Percentiles rank a stretch among this genome's conserved stretches.
phyloP scores from a whole-genome alignment of 306 rosid genomes.

The Bauhinia variegata region DNA sequence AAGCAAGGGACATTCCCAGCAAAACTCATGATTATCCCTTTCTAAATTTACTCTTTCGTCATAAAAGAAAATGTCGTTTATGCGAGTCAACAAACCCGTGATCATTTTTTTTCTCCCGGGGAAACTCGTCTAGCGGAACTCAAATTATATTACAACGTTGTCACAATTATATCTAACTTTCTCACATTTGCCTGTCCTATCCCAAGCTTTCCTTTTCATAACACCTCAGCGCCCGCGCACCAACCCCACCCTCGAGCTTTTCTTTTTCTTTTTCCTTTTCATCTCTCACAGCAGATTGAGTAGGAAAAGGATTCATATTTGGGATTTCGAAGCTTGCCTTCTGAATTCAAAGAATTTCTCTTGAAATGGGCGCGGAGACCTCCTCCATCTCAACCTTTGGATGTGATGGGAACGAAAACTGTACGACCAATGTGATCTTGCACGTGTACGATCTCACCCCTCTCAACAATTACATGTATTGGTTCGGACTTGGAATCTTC shows the following conservation, averaged over 20 bases:
- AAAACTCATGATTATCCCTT: too few species aligned
- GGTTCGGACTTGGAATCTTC: conserved; percentile 91
- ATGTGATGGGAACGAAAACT: conserved; percentile 31
- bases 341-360: conserved; percentile 21
- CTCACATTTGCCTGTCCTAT: too few species aligned
- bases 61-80: too few species aligned
- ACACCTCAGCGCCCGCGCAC: too few species aligned
- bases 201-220: too few species aligned
- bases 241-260: too few species aligned
- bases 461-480: conserved; percentile 68
- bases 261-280: not conserved
- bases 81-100: too few species aligned
- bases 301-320: conserved; percentile 4
- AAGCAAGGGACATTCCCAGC: too few species aligned
- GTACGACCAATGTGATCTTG: conserved; percentile 53
- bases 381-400: conserved; percentile 45
- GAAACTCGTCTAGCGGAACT: not conserved
- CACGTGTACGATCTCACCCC: conserved; percentile 96
- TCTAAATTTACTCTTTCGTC: too few species aligned
- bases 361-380: conserved; percentile 65
- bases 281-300: conserved; percentile 39
- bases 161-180: too few species aligned
- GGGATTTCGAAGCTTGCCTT: conserved; percentile 22
- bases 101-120: too few species aligned
- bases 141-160: not conserved